phyloP scores from a whole-genome alignment of 2,329 filamentous ascomycete genomes.

The Botryotinia calthae region DNA sequence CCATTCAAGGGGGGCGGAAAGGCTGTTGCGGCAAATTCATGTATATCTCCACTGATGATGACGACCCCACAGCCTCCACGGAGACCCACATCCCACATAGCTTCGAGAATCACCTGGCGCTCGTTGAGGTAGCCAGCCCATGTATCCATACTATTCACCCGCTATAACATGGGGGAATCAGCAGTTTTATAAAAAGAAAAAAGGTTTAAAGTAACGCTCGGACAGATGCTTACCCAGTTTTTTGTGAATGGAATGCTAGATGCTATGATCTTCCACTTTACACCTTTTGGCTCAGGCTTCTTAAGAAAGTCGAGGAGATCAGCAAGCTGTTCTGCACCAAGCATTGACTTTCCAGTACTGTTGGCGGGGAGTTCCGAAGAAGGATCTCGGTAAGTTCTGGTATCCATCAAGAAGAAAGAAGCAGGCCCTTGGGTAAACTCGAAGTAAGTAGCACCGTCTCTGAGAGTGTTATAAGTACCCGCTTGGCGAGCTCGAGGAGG shows the following conservation, averaged over 20 bases:
- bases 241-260: conserved; percentile 94
- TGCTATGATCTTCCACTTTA: conserved; percentile 91
- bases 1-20: conserved; percentile 62
- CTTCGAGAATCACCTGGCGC: conserved; percentile 74
- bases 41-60: conserved; percentile 86
- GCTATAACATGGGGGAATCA: conserved; percentile 36
- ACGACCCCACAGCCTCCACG: conserved; percentile 71
- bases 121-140: conserved; percentile 92
- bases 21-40: conserved; percentile 91
- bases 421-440: conserved; percentile 87
- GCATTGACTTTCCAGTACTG: conserved; percentile 75
- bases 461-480: conserved; percentile 41
- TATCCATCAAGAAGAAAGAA: conserved; percentile 93
- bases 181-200: background rate
- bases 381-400: conserved; percentile 76
- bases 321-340: conserved; percentile 73
- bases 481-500: conserved; percentile 64
- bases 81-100: conserved; percentile 85
- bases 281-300: conserved; percentile 68
- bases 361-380: conserved; percentile 59
- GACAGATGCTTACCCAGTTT: conserved; percentile 64
- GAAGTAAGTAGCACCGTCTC: conserved; percentile 73
- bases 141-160: conserved; percentile 80
- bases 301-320: conserved; percentile 77
- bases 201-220: background rate